A percentile compares a stretch with the other conserved stretches of the same genome.
These are phyloP conservation scores for Trichothecium sympodiale DNA, from an alignment of 2,329 filamentous ascomycete species.

Conservation along the genomic window DNA sequence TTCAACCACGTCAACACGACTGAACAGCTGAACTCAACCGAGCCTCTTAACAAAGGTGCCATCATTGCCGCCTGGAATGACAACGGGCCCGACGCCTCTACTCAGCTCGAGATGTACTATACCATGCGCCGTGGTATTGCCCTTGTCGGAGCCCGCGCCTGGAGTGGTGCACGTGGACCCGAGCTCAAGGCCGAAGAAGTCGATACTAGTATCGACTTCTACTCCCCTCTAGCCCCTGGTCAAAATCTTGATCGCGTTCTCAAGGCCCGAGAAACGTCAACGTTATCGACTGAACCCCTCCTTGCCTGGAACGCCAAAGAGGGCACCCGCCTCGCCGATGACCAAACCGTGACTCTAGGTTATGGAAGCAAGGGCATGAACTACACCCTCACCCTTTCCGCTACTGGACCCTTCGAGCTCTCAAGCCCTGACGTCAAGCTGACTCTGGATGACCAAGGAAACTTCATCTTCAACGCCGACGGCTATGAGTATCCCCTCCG, in stretches of 20 bases:
- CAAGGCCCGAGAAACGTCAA: background rate
- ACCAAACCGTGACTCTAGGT: slow-evolving; percentile 7
- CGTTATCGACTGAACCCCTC: slow-evolving; percentile 9
- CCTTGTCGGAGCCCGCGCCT: slow-evolving; percentile 30
- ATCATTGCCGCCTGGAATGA: slow-evolving; percentile 36
- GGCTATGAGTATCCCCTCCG: slow-evolving; percentile 37
- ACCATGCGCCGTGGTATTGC: slow-evolving; percentile 32
- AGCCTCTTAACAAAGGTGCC: slow-evolving; percentile 20
- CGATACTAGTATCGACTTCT: slow-evolving; percentile 21
- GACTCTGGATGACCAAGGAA: slow-evolving; percentile 19
- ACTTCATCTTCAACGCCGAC: slow-evolving; percentile 30
- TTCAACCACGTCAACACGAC: slow-evolving; percentile 30
- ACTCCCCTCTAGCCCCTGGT: slow-evolving; percentile 24
- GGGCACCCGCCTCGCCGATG: slow-evolving; percentile 5
- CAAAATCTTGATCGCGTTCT: slow-evolving; percentile 31
- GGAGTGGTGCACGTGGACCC: slow-evolving; percentile 26
- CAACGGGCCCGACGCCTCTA: slow-evolving; percentile 34
- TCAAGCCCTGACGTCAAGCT: slow-evolving; percentile 30
- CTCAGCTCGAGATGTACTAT: slow-evolving; percentile 35
- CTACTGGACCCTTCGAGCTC: slow-evolving; percentile 30
- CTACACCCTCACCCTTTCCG: slow-evolving; percentile 27
- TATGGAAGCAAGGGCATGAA: slow-evolving; percentile 32
- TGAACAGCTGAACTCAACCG: slow-evolving; percentile 20
- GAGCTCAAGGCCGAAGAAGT: slow-evolving; percentile 16
- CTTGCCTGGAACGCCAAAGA: slow-evolving; percentile 16